Evolutionary conservation across 2,329 filamentous ascomycete genomes (phyloP).

Genomic region (Aspergillus brunneoviolaceus): DNA sequence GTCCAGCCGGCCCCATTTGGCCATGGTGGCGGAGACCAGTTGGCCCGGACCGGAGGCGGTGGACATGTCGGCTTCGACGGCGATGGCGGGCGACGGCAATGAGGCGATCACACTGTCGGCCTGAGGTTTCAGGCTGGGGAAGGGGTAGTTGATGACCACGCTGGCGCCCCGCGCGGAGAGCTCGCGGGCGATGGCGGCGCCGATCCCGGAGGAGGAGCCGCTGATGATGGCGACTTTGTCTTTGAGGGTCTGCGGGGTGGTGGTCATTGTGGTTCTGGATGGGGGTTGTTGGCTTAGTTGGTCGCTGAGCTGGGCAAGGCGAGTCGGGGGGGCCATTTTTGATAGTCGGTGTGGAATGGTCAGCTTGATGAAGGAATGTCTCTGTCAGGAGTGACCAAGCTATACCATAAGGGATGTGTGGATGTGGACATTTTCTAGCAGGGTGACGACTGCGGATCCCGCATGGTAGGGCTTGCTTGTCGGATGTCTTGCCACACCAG

Average conservation of each 20-base stretch:
- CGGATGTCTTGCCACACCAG: no score
- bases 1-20: constrained; percentile 39
- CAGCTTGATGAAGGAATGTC: no score
- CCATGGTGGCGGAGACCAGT: constrained; percentile 39
- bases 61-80: constrained; percentile 47
- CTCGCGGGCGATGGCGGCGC: constrained; percentile 32
- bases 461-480: no score
- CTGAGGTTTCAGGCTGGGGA: constrained; percentile 21
- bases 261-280: not conserved
- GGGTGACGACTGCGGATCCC: no score
- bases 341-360: not conserved
- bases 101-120: constrained; percentile 29
- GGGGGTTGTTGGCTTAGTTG: not conserved
- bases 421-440: no score
- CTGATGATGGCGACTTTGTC: constrained; percentile 28
- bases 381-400: no score
- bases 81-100: constrained; percentile 34
- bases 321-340: not conserved
- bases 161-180: constrained; percentile 48
- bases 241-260: not conserved
- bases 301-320: not conserved
- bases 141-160: constrained; percentile 53
- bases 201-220: constrained; percentile 26
- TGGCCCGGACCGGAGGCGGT: constrained; percentile 37
- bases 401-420: no score